A percentile compares a stretch with the other conserved stretches of the same genome.
phyloP scores from a whole-genome alignment of 148 eudicot species.

The Nyssa sinensis region DNA sequence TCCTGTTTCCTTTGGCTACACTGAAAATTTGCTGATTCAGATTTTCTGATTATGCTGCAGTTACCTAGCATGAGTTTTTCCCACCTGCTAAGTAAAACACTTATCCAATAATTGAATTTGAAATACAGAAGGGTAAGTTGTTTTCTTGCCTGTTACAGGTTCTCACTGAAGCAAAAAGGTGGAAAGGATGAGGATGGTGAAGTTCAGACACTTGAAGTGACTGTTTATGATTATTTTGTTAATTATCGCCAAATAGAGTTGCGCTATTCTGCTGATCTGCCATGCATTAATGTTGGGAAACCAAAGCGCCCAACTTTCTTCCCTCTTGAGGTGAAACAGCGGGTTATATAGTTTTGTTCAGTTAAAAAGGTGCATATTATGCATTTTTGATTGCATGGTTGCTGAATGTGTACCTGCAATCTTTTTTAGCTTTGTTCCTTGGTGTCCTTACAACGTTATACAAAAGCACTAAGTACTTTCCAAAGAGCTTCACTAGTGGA shows the following conservation, averaged over 20 bases:
- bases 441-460: slow-evolving; percentile 87
- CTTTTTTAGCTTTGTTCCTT: slow-evolving; percentile 65
- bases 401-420: background rate
- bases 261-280: slow-evolving; percentile 75
- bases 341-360: background rate
- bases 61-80: background rate
- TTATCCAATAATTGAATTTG: too few species aligned
- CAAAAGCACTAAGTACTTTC: slow-evolving; percentile 63
- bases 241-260: slow-evolving; percentile 62
- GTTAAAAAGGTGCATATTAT: background rate
- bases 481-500: slow-evolving; percentile 86
- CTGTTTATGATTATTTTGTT: slow-evolving; percentile 85
- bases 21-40: background rate
- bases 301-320: slow-evolving; percentile 82
- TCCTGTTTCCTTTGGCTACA: background rate
- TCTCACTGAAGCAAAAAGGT: slow-evolving; percentile 58
- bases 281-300: slow-evolving; percentile 93
- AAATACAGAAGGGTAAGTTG: background rate
- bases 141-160: slow-evolving; percentile 34
- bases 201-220: slow-evolving; percentile 49
- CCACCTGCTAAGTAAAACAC: too few species aligned
- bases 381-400: background rate
- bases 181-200: slow-evolving; percentile 55
- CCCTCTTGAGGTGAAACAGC: slow-evolving; percentile 67
- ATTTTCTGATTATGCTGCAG: background rate